Conservation (phyloP, 1,284 basidiomycete genomes). For the Tylopilus sp. region DNA sequence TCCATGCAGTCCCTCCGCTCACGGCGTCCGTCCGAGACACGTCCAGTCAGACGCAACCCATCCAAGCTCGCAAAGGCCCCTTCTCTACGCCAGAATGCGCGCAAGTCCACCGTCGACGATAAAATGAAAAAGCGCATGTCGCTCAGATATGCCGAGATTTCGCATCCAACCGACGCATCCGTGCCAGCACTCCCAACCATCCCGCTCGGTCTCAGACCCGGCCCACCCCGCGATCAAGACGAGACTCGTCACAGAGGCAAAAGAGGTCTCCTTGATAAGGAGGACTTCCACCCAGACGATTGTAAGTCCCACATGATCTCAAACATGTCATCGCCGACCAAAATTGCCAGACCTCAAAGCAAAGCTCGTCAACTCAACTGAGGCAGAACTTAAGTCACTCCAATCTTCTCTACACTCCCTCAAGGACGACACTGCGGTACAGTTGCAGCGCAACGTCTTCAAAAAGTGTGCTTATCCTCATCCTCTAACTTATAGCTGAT, state of each 20-base stretch:
- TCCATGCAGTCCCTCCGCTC: slow-evolving; percentile 73
- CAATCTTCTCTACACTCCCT: slow-evolving; percentile 76
- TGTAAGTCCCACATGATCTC: slow-evolving; percentile 61
- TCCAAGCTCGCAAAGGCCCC: slow-evolving; percentile 55
- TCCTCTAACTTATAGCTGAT: slow-evolving; percentile 5
- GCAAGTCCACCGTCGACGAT: slow-evolving; percentile 87
- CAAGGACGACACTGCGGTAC: slow-evolving; percentile 74
- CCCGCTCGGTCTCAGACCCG: slow-evolving; percentile 54
- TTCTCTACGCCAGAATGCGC: slow-evolving; percentile 48
- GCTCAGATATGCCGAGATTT: slow-evolving; percentile 89
- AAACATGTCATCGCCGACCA: slow-evolving; percentile 3
- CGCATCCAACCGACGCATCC: slow-evolving; percentile 65
- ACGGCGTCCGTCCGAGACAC: slow-evolving; percentile 62
- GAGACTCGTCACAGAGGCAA: slow-evolving; percentile 52
- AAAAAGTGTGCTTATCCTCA: slow-evolving; percentile 73
- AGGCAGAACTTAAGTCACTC: slow-evolving; percentile 78
- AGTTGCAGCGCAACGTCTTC: slow-evolving; percentile 88
- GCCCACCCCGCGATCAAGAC: slow-evolving; percentile 50
- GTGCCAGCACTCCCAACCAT: slow-evolving; percentile 71
- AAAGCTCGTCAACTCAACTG: slow-evolving; percentile 85
- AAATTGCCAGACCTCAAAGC: slow-evolving; percentile 69
- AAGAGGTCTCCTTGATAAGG: slow-evolving; percentile 75
- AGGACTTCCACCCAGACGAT: slow-evolving; percentile 84
- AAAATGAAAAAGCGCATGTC: slow-evolving; percentile 95
- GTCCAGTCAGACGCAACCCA: slow-evolving; percentile 47